Base-by-base conservation (phyloP, 2,329 filamentous ascomycete genomes). In the Neofusicoccum ribis region DNA sequence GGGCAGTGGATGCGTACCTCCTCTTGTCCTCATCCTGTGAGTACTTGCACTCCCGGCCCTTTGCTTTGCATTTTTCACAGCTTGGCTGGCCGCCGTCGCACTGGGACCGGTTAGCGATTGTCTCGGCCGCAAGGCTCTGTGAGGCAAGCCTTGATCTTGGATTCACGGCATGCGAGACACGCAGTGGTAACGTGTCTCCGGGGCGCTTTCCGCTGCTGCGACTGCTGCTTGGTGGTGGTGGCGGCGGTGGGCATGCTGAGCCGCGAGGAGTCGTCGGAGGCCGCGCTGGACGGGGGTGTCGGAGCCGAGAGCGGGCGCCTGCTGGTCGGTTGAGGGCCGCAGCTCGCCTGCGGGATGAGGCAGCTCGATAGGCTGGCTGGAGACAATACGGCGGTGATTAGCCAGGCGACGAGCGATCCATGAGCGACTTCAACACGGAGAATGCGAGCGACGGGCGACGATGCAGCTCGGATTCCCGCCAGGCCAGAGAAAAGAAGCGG, bases 91-190 rank as follows among this genome's bases (percentile, higher is more conserved):
- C 63, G 46, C 63, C 63, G 23, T 65, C 63, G 44, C 63, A 65
- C 63, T 65, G 52, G 34, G 44, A 58, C 15, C n/a, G 51, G 52
- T 65, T 59, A 65, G 63, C 63, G 44, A 39, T 43, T 58, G 52
- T 59, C 41, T 37, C 12, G 43, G 14, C 17, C 12, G 52, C 36
- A 50, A 65, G 46, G 44, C 52, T 49, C 44, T 31, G 52, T 44
- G 51, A 65, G 51, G 51, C 52, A 65, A 64, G 61, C 63, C 63
- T 65, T 65, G 54, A 65, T 65, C 47, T 65, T 65, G 63, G 54
- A 60, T 58, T 65, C 63, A 58, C 63, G 63, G 50, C 63, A 65
- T 43, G 63, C 54, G 31, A 65, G 63, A 61, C 63, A 65, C 34
- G 63, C 63, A n/a, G 63, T 65, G 39, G 63, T 65, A 36, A 65